These are phyloP conservation scores for Rhizopus sp. DNA, from an alignment of 371 early-diverging fungal genomes.

Conservation along the genomic window DNA sequence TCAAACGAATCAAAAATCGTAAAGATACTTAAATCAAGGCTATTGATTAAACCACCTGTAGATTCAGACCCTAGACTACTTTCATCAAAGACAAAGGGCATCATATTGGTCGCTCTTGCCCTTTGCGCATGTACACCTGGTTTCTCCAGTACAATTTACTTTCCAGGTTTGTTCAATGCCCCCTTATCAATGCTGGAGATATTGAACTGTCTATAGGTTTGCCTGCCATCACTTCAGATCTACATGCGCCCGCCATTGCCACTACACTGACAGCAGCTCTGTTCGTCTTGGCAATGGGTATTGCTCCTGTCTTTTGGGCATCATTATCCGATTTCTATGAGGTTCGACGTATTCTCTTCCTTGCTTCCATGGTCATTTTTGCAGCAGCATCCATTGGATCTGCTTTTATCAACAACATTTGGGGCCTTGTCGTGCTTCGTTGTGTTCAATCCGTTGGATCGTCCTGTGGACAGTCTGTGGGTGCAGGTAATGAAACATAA, in stretches of 20 bases:
- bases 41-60: slow-evolving; percentile 16
- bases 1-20: background rate
- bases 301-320: slow-evolving; percentile 68
- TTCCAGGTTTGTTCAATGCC: slow-evolving; percentile 20
- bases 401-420: slow-evolving; percentile 59
- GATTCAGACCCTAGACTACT: slow-evolving; percentile 18
- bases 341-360: slow-evolving; percentile 59
- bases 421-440: slow-evolving; percentile 64
- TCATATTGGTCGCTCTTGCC: slow-evolving; percentile 9
- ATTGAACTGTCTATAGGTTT: slow-evolving; percentile 28
- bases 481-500: slow-evolving; percentile 53
- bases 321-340: slow-evolving; percentile 64
- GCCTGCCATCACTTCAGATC: slow-evolving; percentile 46
- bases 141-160: slow-evolving; percentile 31
- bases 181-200: slow-evolving; percentile 8
- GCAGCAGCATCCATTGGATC: slow-evolving; percentile 67
- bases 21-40: slow-evolving; percentile 3
- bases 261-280: slow-evolving; percentile 59
- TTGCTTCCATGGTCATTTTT: slow-evolving; percentile 61
- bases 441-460: slow-evolving; percentile 73
- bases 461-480: slow-evolving; percentile 65
- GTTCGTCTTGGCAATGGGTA: slow-evolving; percentile 59
- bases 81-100: slow-evolving; percentile 3
- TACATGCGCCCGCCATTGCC: slow-evolving; percentile 47
- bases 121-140: slow-evolving; percentile 22